Base-by-base conservation (phyloP, 257 asterid species). In the Salvia hispanica region DNA sequence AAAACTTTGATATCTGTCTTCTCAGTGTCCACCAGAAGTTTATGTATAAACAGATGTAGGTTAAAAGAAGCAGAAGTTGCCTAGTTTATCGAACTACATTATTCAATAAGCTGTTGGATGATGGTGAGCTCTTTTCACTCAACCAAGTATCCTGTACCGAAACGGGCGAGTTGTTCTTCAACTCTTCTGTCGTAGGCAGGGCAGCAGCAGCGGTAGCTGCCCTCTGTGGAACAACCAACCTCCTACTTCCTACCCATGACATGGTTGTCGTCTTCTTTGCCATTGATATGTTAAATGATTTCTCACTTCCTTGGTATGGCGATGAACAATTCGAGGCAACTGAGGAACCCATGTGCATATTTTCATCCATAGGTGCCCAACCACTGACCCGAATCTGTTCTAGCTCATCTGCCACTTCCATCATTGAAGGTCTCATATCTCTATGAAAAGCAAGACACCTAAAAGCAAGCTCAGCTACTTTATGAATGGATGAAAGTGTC, bases 381-480 rank as follows among this genome's bases (percentile, higher is more conserved):
- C 88, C 79, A 51, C 96, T 85, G 28, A 75, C 74, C 86, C 86
- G 74, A 67, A 92, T 81, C 80, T 86, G 96, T 79, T 90, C 97
- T n/a, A 90, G 87, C 80, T 92, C 98, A 0, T 86, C 96, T 6
- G 97, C 94, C 69, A 92, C 98, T 73, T 92, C 98, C 82, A 74
- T 78, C 98, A 92, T 92, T 2, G 96, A 85, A 7, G 98, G 98
- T 52, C 98, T 88, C 97, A 88, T 83, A 67, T 92, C 97, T 47
- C 86, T 72, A 34, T 92, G 96, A 61, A 84, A 92, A 42, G 98
- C 91, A 31, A 92, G 97, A 77, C 98, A 92, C 72, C 97, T 77
- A 53, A 92, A 92, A 13, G 97, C 98, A 21, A 92, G 81, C 78
- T 92, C 98, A 15, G 94, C 95, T 12, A 92, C 90, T 71, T 79